Base-by-base conservation (phyloP, 169 alveolate species). In the Eimeria tenella region DNA sequence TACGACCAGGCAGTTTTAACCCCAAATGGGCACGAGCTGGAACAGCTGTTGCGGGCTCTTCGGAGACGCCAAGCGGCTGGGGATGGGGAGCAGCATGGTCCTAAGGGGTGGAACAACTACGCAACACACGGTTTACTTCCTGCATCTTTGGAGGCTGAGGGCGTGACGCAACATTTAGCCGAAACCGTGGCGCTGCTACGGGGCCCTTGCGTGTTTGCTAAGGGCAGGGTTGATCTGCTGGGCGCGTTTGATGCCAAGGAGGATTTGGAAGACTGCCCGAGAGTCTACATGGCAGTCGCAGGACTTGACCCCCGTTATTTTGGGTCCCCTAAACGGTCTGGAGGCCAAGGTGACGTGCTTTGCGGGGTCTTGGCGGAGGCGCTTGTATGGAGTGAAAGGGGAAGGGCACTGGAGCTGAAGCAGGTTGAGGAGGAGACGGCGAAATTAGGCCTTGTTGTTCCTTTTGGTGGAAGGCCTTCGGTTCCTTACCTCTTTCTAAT, bases 271-370 rank as follows among this genome's bases (percentile, higher is more conserved):
- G 86, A 49, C 10, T 58, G 84, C 84, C 31, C 3, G 49, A n/a
- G 79, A 13, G 74, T 23, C 60, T 31, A 49, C 68, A 65, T 68
- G 7, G 68, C 73, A 6, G 88, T 70, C 13, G 75, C 79, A 1
- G 56, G 94, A 60, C 77, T 81, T 6, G 42, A 23, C 52, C 9
- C 79, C 3, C 52, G 75, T 9, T 17, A 7, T 63, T n/a, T 49
- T 5, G 77, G 94, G 42, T 73, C 87, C 21, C 94, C 94, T 13
- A 89, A 89, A 70, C 56, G 94, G 21, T 89, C 94, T 1, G 94
- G 94, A 10, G 94, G 94, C 5, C 94, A 89, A 63, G 94, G 94
- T 1, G 94, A 89, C 55, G 63, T 89, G 9, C 87, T 89, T 13
- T 25, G 79, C 17, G 94, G 94, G 9, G 88, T 89, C 4, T 65